Conservation (phyloP, 179 eudicot species). For the Nepenthes alata region DNA sequence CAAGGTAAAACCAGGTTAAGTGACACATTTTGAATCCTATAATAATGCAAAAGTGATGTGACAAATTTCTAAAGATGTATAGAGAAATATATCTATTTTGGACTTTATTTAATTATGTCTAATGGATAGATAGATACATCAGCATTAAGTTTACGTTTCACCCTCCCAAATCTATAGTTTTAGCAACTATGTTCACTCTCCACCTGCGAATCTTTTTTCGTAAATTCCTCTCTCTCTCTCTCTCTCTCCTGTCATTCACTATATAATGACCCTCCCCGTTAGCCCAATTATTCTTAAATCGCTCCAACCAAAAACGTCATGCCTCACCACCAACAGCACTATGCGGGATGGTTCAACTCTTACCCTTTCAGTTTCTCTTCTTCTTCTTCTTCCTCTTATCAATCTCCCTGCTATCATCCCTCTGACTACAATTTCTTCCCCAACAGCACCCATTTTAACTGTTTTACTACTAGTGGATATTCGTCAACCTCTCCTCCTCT, state of each 20-base stretch:
- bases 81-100: too few species aligned
- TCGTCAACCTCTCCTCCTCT: constrained; percentile 8
- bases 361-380: not conserved
- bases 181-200: too few species aligned
- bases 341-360: not conserved
- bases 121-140: too few species aligned
- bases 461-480: constrained; percentile 9
- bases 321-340: not conserved
- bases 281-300: not conserved
- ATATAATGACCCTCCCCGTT: not conserved
- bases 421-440: not conserved
- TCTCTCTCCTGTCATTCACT: not conserved
- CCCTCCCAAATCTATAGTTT: too few species aligned
- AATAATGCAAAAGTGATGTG: too few species aligned
- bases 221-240: not conserved
- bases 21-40: too few species aligned
- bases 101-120: too few species aligned
- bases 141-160: too few species aligned
- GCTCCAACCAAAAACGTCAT: not conserved
- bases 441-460: not conserved
- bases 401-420: not conserved
- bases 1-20: too few species aligned
- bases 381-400: constrained; percentile 5
- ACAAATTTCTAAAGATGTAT: too few species aligned
- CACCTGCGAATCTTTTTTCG: too few species aligned